Evolutionary conservation across 2,329 filamentous ascomycete species (phyloP).

Genomic region (Scortechinia acanthostroma): DNA sequence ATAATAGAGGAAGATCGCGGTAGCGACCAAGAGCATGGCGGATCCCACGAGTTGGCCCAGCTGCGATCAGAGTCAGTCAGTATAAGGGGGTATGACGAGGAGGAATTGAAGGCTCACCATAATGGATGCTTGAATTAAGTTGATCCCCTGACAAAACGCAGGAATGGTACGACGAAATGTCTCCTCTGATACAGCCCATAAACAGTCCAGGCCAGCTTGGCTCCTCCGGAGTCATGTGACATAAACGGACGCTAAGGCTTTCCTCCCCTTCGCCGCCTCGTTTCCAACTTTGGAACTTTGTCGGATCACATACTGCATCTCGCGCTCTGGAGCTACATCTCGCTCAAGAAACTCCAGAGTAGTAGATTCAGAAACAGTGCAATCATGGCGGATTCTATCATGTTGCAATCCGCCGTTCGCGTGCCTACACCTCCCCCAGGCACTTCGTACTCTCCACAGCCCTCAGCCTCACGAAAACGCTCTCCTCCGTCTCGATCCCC

Average conservation of each 20-base stretch:
- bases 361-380: too few relatives aligned
- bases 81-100: too few relatives aligned
- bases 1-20: constrained; percentile 74
- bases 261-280: not conserved
- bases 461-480: constrained; percentile 39
- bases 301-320: too few relatives aligned
- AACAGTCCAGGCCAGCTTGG: not conserved
- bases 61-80: constrained; percentile 34
- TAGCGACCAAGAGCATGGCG: constrained; percentile 62
- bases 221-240: not conserved
- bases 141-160: too few relatives aligned
- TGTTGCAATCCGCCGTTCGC: constrained; percentile 43
- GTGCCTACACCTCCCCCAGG: constrained; percentile 43
- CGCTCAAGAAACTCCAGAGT: not conserved
- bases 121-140: too few relatives aligned
- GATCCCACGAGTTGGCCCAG: constrained; percentile 76
- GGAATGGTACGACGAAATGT: too few relatives aligned
- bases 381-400: constrained; percentile 30
- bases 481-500: constrained; percentile 42
- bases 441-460: constrained; percentile 30
- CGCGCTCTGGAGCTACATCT: too few relatives aligned
- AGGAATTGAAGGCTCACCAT: not conserved
- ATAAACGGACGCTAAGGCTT: not conserved
- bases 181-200: too few relatives aligned
- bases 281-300: too few relatives aligned